Conservation (phyloP, 345 rosid genomes). For the Lepidium aucheri region DNA sequence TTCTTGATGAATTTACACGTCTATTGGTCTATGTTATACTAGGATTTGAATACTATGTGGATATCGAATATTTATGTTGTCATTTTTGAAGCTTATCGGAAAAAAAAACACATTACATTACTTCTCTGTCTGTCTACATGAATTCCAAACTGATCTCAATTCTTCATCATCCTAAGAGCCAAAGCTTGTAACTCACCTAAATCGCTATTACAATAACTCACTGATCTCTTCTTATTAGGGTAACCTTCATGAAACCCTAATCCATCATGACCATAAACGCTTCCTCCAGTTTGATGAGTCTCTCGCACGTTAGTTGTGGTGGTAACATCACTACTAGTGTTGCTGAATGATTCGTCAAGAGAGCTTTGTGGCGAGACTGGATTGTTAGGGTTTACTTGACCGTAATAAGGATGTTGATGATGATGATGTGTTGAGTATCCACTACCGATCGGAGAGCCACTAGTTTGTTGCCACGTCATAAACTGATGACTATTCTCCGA, state of each 20-base stretch:
- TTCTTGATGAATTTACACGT: background rate
- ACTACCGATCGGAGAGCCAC: slow-evolving; percentile 26
- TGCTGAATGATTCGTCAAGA: slow-evolving; percentile 49
- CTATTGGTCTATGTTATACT: too few relatives aligned
- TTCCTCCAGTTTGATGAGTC: slow-evolving; percentile 12
- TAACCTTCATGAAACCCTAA: slow-evolving; percentile 30
- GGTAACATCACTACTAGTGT: slow-evolving; percentile 26
- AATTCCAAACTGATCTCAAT: slow-evolving; percentile 21
- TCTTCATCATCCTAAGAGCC: slow-evolving; percentile 82
- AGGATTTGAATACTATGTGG: too few relatives aligned
- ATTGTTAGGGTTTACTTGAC: slow-evolving; percentile 34
- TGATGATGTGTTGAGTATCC: slow-evolving; percentile 17
- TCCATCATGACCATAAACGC: slow-evolving; percentile 12
- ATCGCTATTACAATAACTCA: slow-evolving; percentile 34
- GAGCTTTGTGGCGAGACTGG: slow-evolving; percentile 75
- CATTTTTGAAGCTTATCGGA: background rate
- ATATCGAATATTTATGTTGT: background rate
- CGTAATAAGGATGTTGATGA: slow-evolving; percentile 9
- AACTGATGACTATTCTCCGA: slow-evolving; percentile 7
- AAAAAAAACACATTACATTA: background rate
- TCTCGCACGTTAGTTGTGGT: slow-evolving; percentile 14
- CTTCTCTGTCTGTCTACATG: slow-evolving; percentile 5
- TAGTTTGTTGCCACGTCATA: slow-evolving; percentile 19
- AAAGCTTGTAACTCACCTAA: slow-evolving; percentile 83
- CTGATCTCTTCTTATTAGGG: slow-evolving; percentile 26